Evolutionary conservation across 2,329 filamentous ascomycete species (phyloP).

Genomic region (Colletotrichum siamense): DNA sequence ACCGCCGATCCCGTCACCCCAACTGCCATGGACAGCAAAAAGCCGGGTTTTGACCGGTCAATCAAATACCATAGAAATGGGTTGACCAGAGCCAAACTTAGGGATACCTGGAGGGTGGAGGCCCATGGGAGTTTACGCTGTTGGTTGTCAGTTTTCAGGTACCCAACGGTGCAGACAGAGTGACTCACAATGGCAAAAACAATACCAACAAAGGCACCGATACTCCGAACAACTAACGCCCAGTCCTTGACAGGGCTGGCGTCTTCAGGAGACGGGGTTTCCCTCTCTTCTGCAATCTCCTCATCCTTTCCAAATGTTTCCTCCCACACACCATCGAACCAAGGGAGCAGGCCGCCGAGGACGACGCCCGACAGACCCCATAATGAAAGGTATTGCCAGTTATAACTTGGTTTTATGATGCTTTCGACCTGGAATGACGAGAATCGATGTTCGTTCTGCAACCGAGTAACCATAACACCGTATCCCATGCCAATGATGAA

Average conservation of each 20-base stretch:
- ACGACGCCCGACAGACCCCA: slow-evolving; percentile 85
- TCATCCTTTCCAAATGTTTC: slow-evolving; percentile 47
- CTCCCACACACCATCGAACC: slow-evolving; percentile 81
- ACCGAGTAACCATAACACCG: slow-evolving; percentile 78
- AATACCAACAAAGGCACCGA: slow-evolving; percentile 67
- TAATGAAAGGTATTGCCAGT: slow-evolving; percentile 74
- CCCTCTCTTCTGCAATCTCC: slow-evolving; percentile 29
- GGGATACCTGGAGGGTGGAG: slow-evolving; percentile 89
- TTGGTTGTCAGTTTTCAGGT: not conserved
- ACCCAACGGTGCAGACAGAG: not conserved
- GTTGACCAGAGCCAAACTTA: slow-evolving; percentile 89
- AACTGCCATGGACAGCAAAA: slow-evolving; percentile 78
- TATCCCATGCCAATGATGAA: slow-evolving; percentile 84
- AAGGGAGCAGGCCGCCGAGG: slow-evolving; percentile 82
- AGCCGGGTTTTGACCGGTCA: slow-evolving; percentile 85
- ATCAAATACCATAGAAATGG: slow-evolving; percentile 96
- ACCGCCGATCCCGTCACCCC: slow-evolving; percentile 76
- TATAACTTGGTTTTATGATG: slow-evolving; percentile 46
- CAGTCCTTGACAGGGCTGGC: slow-evolving; percentile 67
- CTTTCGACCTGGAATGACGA: slow-evolving; percentile 63
- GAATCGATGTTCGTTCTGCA: slow-evolving; percentile 74
- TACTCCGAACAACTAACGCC: slow-evolving; percentile 66
- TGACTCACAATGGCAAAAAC: slow-evolving; percentile 76
- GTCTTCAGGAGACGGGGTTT: slow-evolving; percentile 29
- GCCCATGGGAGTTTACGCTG: slow-evolving; percentile 92